Conservation (phyloP, 1,284 basidiomycete genomes). For the Irpex lacteus region DNA sequence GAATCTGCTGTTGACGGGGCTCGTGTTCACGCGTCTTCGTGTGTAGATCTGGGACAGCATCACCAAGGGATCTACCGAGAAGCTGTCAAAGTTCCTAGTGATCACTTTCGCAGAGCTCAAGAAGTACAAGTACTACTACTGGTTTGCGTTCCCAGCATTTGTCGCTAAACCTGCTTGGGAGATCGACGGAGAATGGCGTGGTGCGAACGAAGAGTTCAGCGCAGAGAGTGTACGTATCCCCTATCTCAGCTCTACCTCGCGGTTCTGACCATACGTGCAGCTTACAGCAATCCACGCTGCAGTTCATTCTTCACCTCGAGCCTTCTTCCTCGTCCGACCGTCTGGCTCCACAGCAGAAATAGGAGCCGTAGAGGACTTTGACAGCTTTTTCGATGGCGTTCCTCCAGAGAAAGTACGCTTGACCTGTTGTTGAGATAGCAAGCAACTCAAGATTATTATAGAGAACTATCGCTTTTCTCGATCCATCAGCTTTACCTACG, state of each 20-base stretch:
- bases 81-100: conserved; percentile 79
- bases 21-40: neutral
- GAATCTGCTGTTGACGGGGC: neutral
- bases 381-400: conserved; percentile 47
- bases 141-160: conserved; percentile 96
- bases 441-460: conserved; percentile 28
- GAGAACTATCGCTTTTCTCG: conserved; percentile 76
- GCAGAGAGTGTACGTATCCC: conserved; percentile 33
- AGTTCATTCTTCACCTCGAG: conserved; percentile 38
- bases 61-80: conserved; percentile 44
- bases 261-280: conserved; percentile 25
- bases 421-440: conserved; percentile 1
- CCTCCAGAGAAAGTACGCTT: conserved; percentile 37
- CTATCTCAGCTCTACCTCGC: too few relatives aligned
- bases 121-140: conserved; percentile 97
- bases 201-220: conserved; percentile 38
- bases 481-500: conserved; percentile 77
- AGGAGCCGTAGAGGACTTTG: conserved; percentile 54
- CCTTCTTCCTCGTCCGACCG: conserved; percentile 61
- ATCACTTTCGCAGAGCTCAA: conserved; percentile 97
- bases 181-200: conserved; percentile 55
- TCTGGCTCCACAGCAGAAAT: conserved; percentile 35
- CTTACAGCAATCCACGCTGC: conserved; percentile 49
- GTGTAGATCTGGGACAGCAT: conserved; percentile 66
- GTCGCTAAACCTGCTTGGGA: conserved; percentile 87